Percentiles rank a stretch among this genome's conserved stretches.
phyloP scores from a whole-genome alignment of 176 grass and related monocot genomes.

The Triticum timopheevii region DNA sequence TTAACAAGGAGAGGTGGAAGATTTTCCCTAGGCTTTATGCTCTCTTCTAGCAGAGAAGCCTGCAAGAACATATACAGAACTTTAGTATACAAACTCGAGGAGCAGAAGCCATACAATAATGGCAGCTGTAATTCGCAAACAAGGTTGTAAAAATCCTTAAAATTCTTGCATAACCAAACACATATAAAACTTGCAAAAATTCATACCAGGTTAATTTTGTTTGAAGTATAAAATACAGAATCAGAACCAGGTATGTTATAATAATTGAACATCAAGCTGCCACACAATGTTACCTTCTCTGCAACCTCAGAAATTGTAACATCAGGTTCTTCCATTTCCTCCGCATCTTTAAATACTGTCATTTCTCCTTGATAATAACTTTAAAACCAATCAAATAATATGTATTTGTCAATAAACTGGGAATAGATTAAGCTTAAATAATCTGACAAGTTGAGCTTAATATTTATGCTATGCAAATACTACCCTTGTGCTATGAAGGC shows the following conservation, averaged over 20 bases:
- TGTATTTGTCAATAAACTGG: background rate
- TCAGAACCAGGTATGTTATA: background rate
- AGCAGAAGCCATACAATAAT: background rate
- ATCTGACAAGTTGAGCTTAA: background rate
- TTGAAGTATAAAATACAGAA: background rate
- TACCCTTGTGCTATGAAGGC: too few relatives aligned
- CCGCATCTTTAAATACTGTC: conserved; percentile 49
- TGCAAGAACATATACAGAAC: conserved; percentile 40
- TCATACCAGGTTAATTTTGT: background rate
- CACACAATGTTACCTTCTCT: conserved; percentile 60
- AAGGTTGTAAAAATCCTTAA: background rate
- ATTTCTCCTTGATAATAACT: conserved; percentile 86
- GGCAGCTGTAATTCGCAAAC: background rate
- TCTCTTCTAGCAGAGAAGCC: conserved; percentile 90
- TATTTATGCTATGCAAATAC: background rate
- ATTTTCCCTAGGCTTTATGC: conserved; percentile 69
- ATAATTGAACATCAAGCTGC: background rate
- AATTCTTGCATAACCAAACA: background rate
- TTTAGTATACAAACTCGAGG: background rate
- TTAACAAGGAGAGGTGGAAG: conserved; percentile 85
- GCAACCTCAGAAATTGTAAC: conserved; percentile 78
- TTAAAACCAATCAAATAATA: background rate
- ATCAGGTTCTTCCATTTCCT: conserved; percentile 59
- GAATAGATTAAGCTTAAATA: conserved; percentile 8
- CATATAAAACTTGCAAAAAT: conserved; percentile 1